These are phyloP conservation scores for Eucalyptus viminalis DNA, from an alignment of 345 rosid genomes.

Conservation along the genomic window DNA sequence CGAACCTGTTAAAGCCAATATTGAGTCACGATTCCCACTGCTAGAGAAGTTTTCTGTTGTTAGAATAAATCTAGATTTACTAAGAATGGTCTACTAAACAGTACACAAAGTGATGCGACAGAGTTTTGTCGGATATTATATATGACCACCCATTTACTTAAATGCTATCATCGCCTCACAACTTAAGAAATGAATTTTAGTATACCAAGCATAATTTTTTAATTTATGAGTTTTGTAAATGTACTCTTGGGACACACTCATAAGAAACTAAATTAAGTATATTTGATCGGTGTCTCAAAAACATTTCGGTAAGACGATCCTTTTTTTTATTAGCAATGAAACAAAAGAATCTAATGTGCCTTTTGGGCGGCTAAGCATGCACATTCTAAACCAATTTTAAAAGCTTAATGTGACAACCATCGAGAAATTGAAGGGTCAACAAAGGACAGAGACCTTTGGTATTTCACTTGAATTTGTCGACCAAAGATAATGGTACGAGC, in stretches of 20 bases:
- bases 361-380: too few relatives aligned
- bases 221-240: too few relatives aligned
- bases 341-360: too few relatives aligned
- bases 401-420: too few relatives aligned
- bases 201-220: too few relatives aligned
- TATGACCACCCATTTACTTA: background rate
- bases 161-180: background rate
- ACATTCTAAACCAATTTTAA: too few relatives aligned
- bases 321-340: too few relatives aligned
- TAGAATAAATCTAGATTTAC: background rate
- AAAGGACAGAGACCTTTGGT: too few relatives aligned
- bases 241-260: background rate
- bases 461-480: background rate
- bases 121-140: background rate
- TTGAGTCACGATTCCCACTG: background rate
- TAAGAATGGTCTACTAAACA: background rate
- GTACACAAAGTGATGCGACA: background rate
- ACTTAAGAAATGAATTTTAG: background rate
- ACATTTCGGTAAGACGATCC: too few relatives aligned
- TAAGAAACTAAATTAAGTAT: too few relatives aligned
- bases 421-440: background rate
- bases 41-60: background rate
- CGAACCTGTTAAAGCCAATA: background rate
- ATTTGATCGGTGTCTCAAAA: too few relatives aligned
- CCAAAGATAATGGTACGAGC: background rate